These are phyloP conservation scores for Petasospora rhodanensis DNA, from an alignment of 1,139 yeast genomes.

Conservation along the genomic window DNA sequence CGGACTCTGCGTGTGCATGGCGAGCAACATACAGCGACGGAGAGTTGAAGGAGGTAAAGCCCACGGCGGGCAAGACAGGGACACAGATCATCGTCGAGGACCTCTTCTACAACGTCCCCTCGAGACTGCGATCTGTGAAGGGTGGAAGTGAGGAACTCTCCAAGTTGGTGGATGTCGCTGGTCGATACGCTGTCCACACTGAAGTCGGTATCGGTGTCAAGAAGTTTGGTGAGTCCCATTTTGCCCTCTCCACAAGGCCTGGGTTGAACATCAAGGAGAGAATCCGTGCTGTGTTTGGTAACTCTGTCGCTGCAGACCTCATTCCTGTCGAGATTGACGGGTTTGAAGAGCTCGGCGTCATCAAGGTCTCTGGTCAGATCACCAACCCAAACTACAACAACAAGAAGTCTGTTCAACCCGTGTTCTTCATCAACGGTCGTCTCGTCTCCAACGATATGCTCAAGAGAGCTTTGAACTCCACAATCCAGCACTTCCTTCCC, in stretches of 20 bases:
- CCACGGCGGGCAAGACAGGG: conserved; percentile 85
- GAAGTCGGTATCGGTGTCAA: conserved; percentile 77
- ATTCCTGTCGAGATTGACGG: conserved; percentile 39
- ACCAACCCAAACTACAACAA: conserved; percentile 70
- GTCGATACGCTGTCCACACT: conserved; percentile 74
- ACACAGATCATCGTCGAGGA: conserved; percentile 86
- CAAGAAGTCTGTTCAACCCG: conserved; percentile 62
- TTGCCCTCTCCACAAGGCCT: conserved; percentile 51
- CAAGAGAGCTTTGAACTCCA: conserved; percentile 59
- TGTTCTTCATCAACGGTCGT: conserved; percentile 81
- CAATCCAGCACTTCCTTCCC: conserved; percentile 67
- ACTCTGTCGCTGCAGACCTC: conserved; percentile 62
- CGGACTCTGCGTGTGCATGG: conserved; percentile 58
- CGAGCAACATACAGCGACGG: conserved; percentile 67
- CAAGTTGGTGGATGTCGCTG: conserved; percentile 75
- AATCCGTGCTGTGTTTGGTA: conserved; percentile 70
- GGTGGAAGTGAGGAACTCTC: conserved; percentile 72
- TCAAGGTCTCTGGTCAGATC: conserved; percentile 52
- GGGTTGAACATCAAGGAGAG: conserved; percentile 52
- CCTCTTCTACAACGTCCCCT: conserved; percentile 82
- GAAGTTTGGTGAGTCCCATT: conserved; percentile 63
- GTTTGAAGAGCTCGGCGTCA: conserved; percentile 41
- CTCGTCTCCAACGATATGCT: conserved; percentile 80
- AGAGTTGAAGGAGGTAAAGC: conserved; percentile 39
- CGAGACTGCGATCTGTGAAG: conserved; percentile 63